These are phyloP conservation scores for Pseudognaphalium luteoalbum DNA, from an alignment of 129 eudicot genomes.

Conservation along the genomic window DNA sequence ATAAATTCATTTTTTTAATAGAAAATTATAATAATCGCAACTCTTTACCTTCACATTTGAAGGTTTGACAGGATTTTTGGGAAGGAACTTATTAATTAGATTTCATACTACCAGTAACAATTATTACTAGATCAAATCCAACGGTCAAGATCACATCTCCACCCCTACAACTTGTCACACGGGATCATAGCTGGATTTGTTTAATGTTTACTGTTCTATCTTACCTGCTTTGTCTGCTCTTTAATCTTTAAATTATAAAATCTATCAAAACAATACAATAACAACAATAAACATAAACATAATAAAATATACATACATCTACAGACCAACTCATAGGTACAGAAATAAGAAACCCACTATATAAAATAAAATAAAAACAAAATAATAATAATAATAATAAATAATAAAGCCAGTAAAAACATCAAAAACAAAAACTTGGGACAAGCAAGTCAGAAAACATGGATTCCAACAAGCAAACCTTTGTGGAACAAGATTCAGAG, in stretches of 20 bases:
- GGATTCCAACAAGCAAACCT: conserved; percentile 37
- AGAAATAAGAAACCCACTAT: background rate
- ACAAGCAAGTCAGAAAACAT: conserved; percentile 36
- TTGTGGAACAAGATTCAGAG: conserved; percentile 41
- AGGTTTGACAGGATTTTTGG: background rate
- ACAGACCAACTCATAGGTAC: conserved; percentile 6
- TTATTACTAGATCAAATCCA: conserved; percentile 3
- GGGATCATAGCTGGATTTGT: conserved; percentile 19
- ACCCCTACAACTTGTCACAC: conserved; percentile 24
- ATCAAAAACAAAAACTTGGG: conserved; percentile 31
- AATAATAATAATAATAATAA: background rate
- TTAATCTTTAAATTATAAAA: background rate
- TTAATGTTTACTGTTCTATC: conserved; percentile 18
- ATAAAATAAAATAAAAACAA: background rate
- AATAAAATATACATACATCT: background rate
- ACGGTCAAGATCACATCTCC: conserved; percentile 31
- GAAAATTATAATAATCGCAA: no score
- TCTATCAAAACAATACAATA: background rate
- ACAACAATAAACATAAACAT: background rate
- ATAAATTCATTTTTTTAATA: no score
- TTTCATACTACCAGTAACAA: background rate
- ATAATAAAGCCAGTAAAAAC: conserved; percentile 15
- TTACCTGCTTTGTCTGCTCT: conserved; percentile 24
- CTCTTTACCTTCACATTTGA: no score
- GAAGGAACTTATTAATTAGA: background rate